Conservation (phyloP, 1,139 yeast species). For the Pichia sp. region DNA sequence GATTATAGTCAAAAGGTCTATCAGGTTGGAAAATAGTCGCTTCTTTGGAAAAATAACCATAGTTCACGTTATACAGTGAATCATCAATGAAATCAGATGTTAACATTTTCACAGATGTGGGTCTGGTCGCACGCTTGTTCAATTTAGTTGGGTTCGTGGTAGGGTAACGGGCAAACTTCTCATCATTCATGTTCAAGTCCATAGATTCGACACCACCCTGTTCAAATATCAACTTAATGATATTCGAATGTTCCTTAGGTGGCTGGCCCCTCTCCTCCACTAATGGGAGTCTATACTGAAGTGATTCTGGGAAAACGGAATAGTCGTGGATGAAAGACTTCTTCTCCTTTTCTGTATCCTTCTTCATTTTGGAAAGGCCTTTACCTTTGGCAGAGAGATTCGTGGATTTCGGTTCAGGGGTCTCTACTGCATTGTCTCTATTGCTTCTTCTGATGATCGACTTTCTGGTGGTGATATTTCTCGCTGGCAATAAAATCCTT, state of each 20-base stretch:
- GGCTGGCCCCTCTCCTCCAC: conserved; percentile 16
- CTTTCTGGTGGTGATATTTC: conserved; percentile 9
- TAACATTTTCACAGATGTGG: conserved; percentile 60
- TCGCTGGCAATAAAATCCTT: too few relatives aligned
- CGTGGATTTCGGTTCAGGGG: not conserved
- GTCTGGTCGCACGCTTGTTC: conserved; percentile 40
- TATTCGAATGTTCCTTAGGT: conserved; percentile 18
- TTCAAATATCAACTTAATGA: conserved; percentile 22
- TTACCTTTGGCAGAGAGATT: conserved; percentile 11
- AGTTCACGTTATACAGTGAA: conserved; percentile 70
- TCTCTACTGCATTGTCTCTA: conserved; percentile 5
- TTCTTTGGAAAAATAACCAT: conserved; percentile 75
- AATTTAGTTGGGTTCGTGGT: conserved; percentile 41
- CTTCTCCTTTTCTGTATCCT: conserved; percentile 9
- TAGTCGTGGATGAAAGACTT: conserved; percentile 29
- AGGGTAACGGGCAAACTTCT: conserved; percentile 38
- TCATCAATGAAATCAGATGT: conserved; percentile 79
- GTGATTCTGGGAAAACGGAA: conserved; percentile 30
- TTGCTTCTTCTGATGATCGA: conserved; percentile 6
- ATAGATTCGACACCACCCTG: conserved; percentile 28
- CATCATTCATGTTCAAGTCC: conserved; percentile 19
- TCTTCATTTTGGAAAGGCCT: conserved; percentile 12
- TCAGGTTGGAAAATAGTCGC: conserved; percentile 69
- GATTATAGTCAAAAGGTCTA: conserved; percentile 52
- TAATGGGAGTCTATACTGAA: conserved; percentile 30